Percentiles rank a stretch among this genome's conserved stretches.
Conservation (phyloP, 208 protist species). For the Trypanosoma melophagium region DNA sequence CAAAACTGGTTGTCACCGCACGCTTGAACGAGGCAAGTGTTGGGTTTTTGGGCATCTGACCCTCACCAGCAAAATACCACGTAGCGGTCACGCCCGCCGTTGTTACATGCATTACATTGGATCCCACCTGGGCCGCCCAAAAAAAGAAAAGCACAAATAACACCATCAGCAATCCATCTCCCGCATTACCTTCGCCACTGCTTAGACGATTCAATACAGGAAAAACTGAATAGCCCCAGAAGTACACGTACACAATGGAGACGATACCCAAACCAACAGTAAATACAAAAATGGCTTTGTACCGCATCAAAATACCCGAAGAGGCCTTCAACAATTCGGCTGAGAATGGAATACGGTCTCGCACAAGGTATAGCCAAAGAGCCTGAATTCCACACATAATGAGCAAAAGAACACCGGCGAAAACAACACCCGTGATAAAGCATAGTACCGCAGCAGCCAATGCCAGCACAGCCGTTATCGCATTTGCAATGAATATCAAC, state of each 20-base stretch:
- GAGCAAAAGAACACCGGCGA: conserved; percentile 24
- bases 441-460: conserved; percentile 18
- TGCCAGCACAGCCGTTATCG: conserved; percentile 20
- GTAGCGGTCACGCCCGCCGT: conserved; percentile 75
- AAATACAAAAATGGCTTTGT: conserved; percentile 60
- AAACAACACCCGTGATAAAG: conserved; percentile 13
- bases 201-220: conserved; percentile 42
- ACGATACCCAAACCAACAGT: conserved; percentile 37
- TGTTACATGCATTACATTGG: conserved; percentile 86
- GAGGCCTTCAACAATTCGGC: conserved; percentile 60
- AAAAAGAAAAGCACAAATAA: conserved; percentile 61
- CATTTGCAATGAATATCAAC: conserved; percentile 35
- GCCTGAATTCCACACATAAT: conserved; percentile 24
- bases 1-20: conserved; percentile 81
- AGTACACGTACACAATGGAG: conserved; percentile 43
- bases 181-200: conserved; percentile 23
- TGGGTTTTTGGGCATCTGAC: conserved; percentile 68
- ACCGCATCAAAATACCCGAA: conserved; percentile 39
- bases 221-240: conserved; percentile 52
- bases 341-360: conserved; percentile 75
- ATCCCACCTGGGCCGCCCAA: conserved; percentile 31
- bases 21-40: conserved; percentile 72
- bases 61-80: conserved; percentile 86
- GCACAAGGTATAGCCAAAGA: conserved; percentile 48
- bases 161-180: conserved; percentile 39